phyloP scores from a whole-genome alignment of 441 rosid genomes.

The Populus hybrid region DNA sequence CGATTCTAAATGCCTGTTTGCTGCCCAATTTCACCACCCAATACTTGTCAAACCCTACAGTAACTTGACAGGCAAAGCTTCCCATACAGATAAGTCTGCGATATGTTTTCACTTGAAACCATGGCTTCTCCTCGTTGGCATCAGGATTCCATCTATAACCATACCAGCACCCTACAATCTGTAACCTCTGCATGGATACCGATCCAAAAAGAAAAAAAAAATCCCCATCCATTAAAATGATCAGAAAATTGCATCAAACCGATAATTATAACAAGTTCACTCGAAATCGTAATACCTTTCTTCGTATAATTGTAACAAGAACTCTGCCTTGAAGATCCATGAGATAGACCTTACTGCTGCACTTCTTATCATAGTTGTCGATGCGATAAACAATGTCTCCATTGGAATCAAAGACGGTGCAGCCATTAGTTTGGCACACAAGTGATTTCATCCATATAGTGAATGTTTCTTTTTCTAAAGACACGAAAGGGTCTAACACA shows the following conservation, averaged over 20 bases:
- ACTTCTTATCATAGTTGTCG: constrained; percentile 41
- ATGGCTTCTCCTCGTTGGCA: constrained; percentile 24
- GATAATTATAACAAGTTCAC: neutral
- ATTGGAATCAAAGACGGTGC: constrained; percentile 38
- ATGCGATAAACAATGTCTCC: constrained; percentile 39
- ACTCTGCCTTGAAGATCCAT: constrained; percentile 45
- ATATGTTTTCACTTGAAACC: constrained; percentile 33
- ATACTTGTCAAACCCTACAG: constrained; percentile 20
- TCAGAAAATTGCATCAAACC: neutral
- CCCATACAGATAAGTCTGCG: constrained; percentile 14
- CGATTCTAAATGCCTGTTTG: constrained; percentile 30
- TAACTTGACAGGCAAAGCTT: constrained; percentile 27
- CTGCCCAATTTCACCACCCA: constrained; percentile 25
- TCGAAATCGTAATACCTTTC: constrained; percentile 20
- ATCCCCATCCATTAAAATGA: neutral
- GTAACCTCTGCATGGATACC: constrained; percentile 22
- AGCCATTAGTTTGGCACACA: constrained; percentile 36
- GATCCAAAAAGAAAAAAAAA: neutral
- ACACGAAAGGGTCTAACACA: constrained; percentile 13
- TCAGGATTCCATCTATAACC: constrained; percentile 27
- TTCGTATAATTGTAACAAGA: constrained; percentile 31
- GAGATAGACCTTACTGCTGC: constrained; percentile 32
- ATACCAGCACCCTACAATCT: constrained; percentile 34
- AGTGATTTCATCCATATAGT: constrained; percentile 55
- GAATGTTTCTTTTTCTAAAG: constrained; percentile 29